Base-by-base conservation (phyloP, 2,329 filamentous ascomycete genomes). In the Amauroascus verrucosus region DNA sequence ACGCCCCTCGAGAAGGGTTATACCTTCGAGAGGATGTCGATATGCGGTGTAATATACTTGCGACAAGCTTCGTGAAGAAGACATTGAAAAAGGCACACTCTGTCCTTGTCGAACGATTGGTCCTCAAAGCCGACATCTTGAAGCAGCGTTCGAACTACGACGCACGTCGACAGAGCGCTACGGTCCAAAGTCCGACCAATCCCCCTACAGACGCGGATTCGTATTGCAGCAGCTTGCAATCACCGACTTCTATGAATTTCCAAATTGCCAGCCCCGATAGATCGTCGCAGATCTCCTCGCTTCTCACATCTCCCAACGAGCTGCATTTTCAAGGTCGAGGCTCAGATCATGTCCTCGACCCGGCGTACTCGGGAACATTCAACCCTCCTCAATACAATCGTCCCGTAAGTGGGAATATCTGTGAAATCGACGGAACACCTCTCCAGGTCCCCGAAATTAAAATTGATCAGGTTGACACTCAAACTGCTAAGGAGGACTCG, bases 11-110 rank as follows among this genome's bases (percentile, higher is more conserved):
- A 20, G 73, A 80, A 38, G 88, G 88, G 0, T 72, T 95, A 11
- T 94, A 89, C 64, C 72, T 95, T 40, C 77, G 85, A n/a, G 88
- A 95, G 72, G 88, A 95, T 59, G 83, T 93, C 47, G 84, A 88
- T 58, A 82, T 95, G 75, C 79, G 79, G 54, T 94, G 88, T 72
- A 91, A 89, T 62, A 72, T 88, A 54, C 73, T 93, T 57, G 79
- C 93, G 72, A 77, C 82, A 0, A 71, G 73, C 6, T 94, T 94
- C 63, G 85, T 95, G 55, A 90, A 86, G 74, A 86, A 82, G 70
- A 93, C 86, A 13, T 76, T 94, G 44, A 86, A 86, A 62, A 86
- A 85, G 63, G 80, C 86, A 0, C 88, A 94, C 62, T 77, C 75
- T 8, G 74, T 78, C 2, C 75, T 95, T 3, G 85, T 91, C 1